Base-by-base conservation (phyloP, 108 stramenopile species). In the Cyclostephanos invisitatus region DNA sequence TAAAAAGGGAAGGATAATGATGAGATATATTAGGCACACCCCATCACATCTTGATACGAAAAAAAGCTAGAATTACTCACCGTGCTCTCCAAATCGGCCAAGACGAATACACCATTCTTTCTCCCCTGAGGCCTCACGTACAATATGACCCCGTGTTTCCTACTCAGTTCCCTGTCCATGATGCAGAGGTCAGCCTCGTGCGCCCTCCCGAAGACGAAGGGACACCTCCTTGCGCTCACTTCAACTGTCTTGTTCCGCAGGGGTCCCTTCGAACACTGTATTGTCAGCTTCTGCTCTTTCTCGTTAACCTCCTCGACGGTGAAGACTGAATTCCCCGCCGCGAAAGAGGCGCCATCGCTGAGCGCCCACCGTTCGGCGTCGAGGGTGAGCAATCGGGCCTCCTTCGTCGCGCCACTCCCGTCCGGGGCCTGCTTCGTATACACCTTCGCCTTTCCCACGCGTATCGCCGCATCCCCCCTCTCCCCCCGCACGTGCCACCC, bases 181-280 rank as follows among this genome's bases (percentile, higher is more conserved):
- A 95, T 91, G 73, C 91, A 92, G 7, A 95, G 69, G 72, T 95
- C 94, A 48, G 94, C 91, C 73, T 95, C 91, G 64, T 92, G 91
- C 53, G 94, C 90, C 78, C 94, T 73, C 29, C 94, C 94, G 82
- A 92, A 95, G 28, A 95, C 91, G 72, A 85, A 92, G 17, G 94
- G 94, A 79, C 91, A 94, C 21, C 85, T 58, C 25, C 65, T 63
- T 0, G 93, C 85, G 53, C 82, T 73, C 48, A 94, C 84, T 58
- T 94, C 93, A 71, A 94, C 89, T 11, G 91, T 70, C 69, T 92
- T 94, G 51, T 90, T 91, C 68, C 88, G 73, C 88, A 94, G 84
- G 7, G 93, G 93, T 60, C 93, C 93, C 75, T 94, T 94, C 44
- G 93, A 89, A 72, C 93, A 92, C 49, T 91, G 89, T 73, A 94